Base-by-base conservation (phyloP, 2,329 filamentous ascomycete genomes). In the Pyrenophora seminiperda region DNA sequence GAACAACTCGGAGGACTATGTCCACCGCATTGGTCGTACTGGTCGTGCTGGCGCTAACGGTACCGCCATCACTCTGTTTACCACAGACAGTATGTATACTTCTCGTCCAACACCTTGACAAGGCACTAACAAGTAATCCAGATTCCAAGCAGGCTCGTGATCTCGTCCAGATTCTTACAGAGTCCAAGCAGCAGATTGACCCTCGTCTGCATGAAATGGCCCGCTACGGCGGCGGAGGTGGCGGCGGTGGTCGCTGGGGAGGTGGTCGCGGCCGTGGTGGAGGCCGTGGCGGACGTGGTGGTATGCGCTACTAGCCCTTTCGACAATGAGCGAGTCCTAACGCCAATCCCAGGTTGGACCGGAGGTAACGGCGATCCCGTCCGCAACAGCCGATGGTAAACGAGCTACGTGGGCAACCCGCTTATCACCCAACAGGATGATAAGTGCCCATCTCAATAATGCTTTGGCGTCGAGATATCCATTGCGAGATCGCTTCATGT, bases 151-250 rank as follows among this genome's bases (percentile, higher is more conserved):
- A 81, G 85, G 93, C 94, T 78, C 93, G 94, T 83, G 94, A 99
- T 79, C 87, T 99, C 72, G 87, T 99, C 66, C 83, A 84, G 67
- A 90, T 99, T 68, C 88, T 99, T 65, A 87, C 87, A 72, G 94
- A 99, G 79, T 92, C 94, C 62, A 97, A 97, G 82, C 94, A 99
- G 81, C 88, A 95, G 77, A 92, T 99, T 76, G 94, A 97, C 70
- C 94, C 94, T 71, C 89, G 91, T 75, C 88, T 99, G 58, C 86
- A 87, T 58, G 94, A 99, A 82, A 97, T 99, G 94, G 87, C 85
- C 65, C 89, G 94, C 75, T 97, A 92, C 73, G 85, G 91, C 62
- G 90, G 91, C 58, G 90, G 90, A 50, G 91, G 91, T 52, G 89
- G 89, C 45, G 84, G 88, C 58, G 85, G 88, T 62, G 74, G 79